phyloP scores from a whole-genome alignment of 176 grass and related monocot genomes.

The Triticum dicoccoides region DNA sequence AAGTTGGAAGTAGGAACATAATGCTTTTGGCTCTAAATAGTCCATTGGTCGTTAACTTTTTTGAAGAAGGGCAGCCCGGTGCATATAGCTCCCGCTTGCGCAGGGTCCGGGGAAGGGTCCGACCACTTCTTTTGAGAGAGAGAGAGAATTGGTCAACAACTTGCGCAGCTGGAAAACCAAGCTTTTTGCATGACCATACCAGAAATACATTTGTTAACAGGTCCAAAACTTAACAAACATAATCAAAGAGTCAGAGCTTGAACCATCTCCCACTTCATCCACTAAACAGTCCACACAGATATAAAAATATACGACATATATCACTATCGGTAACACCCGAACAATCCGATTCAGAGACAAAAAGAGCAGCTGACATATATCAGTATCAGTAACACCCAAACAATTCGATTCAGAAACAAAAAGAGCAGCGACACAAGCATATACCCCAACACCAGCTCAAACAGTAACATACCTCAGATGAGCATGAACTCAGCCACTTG shows the following conservation, averaged over 20 bases:
- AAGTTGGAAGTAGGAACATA: not conserved
- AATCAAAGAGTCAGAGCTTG: not conserved
- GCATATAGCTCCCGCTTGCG: too few relatives aligned
- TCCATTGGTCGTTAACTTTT: not conserved
- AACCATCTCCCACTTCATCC: not conserved
- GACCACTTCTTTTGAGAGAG: too few relatives aligned
- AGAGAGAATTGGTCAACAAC: not conserved
- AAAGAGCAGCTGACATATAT: not conserved
- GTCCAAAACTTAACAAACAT: not conserved
- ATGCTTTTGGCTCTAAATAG: not conserved
- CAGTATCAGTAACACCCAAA: not conserved
- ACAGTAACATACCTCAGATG: not conserved
- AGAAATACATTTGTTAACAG: too few relatives aligned
- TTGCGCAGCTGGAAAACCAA: not conserved
- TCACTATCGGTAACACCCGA: too few relatives aligned
- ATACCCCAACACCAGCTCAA: not conserved
- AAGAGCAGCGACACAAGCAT: not conserved
- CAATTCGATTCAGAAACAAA: not conserved
- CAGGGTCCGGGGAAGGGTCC: too few relatives aligned
- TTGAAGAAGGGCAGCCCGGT: too few relatives aligned
- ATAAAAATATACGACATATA: not conserved
- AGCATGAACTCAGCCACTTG: not conserved
- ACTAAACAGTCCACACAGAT: not conserved
- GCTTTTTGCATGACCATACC: not conserved
- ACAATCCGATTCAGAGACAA: not conserved